Evolutionary conservation across 306 rosid species (phyloP), one percentile per base, ranked within the genome.

Genomic region (Biancaea sappan): DNA sequence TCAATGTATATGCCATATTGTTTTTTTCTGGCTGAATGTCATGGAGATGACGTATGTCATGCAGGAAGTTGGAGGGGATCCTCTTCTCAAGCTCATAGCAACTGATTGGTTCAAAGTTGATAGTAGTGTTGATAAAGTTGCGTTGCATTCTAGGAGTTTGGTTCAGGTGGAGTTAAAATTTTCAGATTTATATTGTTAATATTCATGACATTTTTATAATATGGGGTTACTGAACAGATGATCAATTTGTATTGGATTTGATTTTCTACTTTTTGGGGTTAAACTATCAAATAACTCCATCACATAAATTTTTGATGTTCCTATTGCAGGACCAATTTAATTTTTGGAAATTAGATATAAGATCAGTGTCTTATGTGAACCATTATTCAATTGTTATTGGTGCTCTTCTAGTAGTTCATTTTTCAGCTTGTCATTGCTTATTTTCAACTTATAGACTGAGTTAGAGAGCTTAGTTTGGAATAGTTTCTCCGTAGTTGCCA

Each of bases 21-120:
- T 79, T 59, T 35, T 73, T 68, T 48, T 63, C 29, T 77, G 62
- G 68, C 69, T 56, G 77, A 80, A 63, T 73, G 35, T 48, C 31
- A 40, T 34, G 32, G 48, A 58, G 26, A 25, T 46, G 62, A 28
- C 2, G 31, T 67, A 73, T 73, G 25, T 76, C 25, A 56, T 70
- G 48, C 83, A 94, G 98, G 82, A 88, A 72, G 85, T 52, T 66
- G 98, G 97, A 78, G 94, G 98, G 69, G 93, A 94, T 53, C 96
- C 98, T 25, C 91, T 94, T 79, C 93, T 94, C 81, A 89, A 85
- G 82, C 97, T 91, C 69, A 56, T 89, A 68, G 96, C 89, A 24
- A 86, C 84, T 64, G 98, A 94, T 84, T 91, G 97, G 98, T 85
- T 89, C 69, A 91, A 84, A 84, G 97, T 89, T 64, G 86, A 87